A percentile compares a stretch with the other conserved stretches of the same genome.
Evolutionary conservation across 2,329 filamentous ascomycete species (phyloP).

Genomic region (Dichotomopilus funicola): DNA sequence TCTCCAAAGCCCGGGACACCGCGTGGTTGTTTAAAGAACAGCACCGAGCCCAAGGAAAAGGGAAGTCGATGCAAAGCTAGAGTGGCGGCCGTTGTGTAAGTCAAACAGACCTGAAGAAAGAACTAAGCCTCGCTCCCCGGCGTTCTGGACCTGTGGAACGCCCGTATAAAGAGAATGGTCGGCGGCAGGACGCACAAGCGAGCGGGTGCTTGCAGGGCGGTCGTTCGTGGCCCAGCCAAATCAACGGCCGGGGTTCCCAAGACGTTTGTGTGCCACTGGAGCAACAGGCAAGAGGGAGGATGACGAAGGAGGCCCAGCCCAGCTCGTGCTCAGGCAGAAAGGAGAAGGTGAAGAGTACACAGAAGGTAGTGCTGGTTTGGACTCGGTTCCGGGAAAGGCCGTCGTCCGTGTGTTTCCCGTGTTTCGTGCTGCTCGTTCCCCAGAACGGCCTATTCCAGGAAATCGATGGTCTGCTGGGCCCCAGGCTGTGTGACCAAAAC

Average conservation of each 20-base stretch:
- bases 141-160: neutral
- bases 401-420: neutral
- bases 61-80: neutral
- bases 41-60: too few relatives aligned
- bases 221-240: neutral
- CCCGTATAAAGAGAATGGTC: constrained; percentile 6
- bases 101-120: too few relatives aligned
- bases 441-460: constrained; percentile 1
- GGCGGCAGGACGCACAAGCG: constrained; percentile 21
- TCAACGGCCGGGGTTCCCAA: constrained; percentile 6
- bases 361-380: too few relatives aligned
- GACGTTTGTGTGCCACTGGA: neutral
- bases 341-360: too few relatives aligned
- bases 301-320: too few relatives aligned
- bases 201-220: constrained; percentile 20
- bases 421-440: too few relatives aligned
- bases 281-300: too few relatives aligned
- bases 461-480: neutral
- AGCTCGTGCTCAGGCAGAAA: neutral
- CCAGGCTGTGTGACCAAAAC: neutral
- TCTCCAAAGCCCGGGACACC: too few relatives aligned
- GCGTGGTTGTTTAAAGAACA: too few relatives aligned
- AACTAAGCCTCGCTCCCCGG: too few relatives aligned
- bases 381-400: neutral
- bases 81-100: neutral